These are phyloP conservation scores for Leishmania mexicana DNA, from an alignment of 208 protist genomes.

Conservation along the genomic window DNA sequence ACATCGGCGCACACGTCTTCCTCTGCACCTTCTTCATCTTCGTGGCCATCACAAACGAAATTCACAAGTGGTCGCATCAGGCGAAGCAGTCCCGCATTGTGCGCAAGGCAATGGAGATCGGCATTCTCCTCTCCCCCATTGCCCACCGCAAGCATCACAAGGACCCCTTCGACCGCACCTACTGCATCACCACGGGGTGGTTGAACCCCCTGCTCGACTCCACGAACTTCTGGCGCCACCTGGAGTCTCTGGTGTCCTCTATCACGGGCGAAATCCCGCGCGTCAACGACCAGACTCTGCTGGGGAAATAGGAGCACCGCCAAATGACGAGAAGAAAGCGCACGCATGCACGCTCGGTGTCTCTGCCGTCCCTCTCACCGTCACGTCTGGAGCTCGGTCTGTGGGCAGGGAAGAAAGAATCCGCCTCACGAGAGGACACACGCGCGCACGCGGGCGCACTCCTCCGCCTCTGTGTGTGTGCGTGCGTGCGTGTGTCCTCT, in stretches of 20 bases:
- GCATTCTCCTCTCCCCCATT: conserved; percentile 83
- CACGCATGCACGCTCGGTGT: background rate
- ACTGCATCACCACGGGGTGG: conserved; percentile 97
- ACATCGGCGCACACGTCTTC: conserved; percentile 76
- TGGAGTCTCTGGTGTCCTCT: conserved; percentile 79
- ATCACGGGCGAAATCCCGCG: conserved; percentile 85
- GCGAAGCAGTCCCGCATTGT: conserved; percentile 63
- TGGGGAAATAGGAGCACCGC: conserved; percentile 59
- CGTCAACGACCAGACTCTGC: conserved; percentile 77
- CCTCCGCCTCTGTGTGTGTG: background rate
- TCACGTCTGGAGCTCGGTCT: too few relatives aligned
- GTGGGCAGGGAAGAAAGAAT: background rate
- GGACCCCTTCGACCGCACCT: conserved; percentile 90
- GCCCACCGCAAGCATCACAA: conserved; percentile 92
- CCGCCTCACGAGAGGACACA: too few relatives aligned
- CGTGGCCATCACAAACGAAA: conserved; percentile 92
- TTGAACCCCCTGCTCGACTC: conserved; percentile 87
- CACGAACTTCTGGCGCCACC: conserved; percentile 90
- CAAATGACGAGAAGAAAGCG: background rate
- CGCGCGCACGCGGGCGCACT: background rate
- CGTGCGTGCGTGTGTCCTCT: background rate
- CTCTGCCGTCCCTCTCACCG: too few relatives aligned
- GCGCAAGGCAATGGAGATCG: conserved; percentile 62
- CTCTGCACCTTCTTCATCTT: conserved; percentile 77
- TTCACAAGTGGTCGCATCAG: conserved; percentile 95